phyloP scores from a whole-genome alignment of 768 basidiomycete species.

The Russula emetica region DNA sequence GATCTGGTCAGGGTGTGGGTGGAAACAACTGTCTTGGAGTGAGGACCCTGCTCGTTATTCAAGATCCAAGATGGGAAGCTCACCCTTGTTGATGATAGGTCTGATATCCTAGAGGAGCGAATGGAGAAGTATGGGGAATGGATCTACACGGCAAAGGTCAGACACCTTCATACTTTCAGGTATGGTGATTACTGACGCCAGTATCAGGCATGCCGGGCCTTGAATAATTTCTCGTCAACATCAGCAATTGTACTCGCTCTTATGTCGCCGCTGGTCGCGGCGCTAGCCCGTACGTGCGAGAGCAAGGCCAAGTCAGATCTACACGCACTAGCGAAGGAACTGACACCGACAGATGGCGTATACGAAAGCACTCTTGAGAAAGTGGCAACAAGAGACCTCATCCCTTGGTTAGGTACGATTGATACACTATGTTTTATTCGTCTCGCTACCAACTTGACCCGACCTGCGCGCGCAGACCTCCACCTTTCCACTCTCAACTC shows the following conservation, averaged over 20 bases:
- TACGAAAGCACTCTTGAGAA: background rate
- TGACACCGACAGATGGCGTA: background rate
- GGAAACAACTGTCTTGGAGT: too few species aligned
- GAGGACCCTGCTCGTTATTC: too few species aligned
- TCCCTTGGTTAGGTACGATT: conserved; percentile 18
- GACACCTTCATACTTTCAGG: background rate
- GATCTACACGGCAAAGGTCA: conserved; percentile 17
- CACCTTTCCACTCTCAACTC: conserved; percentile 10
- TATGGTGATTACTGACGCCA: background rate
- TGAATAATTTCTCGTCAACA: conserved; percentile 17
- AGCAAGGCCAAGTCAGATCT: conserved; percentile 1
- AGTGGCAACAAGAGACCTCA: background rate
- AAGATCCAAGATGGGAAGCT: too few species aligned
- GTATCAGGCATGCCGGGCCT: conserved; percentile 7
- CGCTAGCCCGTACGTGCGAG: conserved; percentile 13
- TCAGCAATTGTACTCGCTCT: conserved; percentile 17
- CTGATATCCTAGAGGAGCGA: too few species aligned
- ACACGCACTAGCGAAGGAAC: background rate
- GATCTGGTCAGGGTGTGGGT: conserved; percentile 12
- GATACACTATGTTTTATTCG: background rate
- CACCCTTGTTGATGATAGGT: too few species aligned
- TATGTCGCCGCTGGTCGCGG: background rate
- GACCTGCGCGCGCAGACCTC: background rate
- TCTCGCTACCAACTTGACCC: background rate
- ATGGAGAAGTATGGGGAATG: conserved; percentile 11